Conservation (phyloP, 192 early-diverging fungal genomes). For the Coemansia aciculifera region DNA sequence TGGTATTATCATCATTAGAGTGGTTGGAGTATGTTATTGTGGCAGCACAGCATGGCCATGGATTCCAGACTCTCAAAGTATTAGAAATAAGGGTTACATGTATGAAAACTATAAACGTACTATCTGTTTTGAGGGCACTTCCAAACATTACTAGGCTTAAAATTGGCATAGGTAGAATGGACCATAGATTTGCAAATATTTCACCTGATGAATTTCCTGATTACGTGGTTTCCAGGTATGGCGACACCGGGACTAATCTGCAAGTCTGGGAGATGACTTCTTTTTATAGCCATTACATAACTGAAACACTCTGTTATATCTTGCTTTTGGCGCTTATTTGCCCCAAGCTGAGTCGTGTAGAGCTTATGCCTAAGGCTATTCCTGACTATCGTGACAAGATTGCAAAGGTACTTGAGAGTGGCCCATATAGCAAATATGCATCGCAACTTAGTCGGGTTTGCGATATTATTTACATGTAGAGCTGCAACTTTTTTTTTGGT, state of each 20-base stretch:
- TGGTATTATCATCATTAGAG: background rate
- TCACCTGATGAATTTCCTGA: background rate
- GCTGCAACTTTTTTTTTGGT: no score
- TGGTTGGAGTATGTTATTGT: no score
- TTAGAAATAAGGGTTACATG: background rate
- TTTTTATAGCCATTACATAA: no score
- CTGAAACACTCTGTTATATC: background rate
- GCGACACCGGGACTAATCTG: background rate
- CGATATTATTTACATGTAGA: background rate
- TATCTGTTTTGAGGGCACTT: background rate
- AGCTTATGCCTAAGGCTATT: background rate
- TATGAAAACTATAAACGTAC: background rate
- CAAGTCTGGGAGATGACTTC: background rate
- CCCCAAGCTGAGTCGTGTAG: background rate
- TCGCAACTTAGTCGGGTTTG: background rate
- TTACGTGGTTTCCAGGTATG: background rate
- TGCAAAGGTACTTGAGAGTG: no score
- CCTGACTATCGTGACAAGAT: background rate
- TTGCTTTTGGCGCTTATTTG: background rate
- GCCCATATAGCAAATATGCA: no score
- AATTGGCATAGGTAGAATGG: background rate
- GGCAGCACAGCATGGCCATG: background rate
- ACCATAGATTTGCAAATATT: background rate
- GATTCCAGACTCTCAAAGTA: background rate
- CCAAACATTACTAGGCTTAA: background rate